Percentiles rank a stretch among this genome's conserved stretches.
Conservation (phyloP, 2,329 filamentous ascomycete species). For the Paecilomyces formosus region DNA sequence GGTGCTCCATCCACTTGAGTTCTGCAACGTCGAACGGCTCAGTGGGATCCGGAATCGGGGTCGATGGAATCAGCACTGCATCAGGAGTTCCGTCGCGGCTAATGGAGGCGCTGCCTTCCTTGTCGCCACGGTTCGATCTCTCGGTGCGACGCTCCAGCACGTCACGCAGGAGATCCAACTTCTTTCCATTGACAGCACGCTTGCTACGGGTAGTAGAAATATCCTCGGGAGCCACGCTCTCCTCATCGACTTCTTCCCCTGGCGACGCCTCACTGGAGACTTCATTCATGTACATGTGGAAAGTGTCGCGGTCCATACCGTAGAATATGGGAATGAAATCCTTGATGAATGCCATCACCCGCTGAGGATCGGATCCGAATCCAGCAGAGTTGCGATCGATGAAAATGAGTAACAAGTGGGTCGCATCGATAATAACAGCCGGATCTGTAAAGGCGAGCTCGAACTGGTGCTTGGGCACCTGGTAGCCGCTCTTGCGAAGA, state of each 20-base stretch:
- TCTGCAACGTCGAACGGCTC: constrained; percentile 44
- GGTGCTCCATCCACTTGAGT: constrained; percentile 54
- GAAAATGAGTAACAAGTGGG: constrained; percentile 40
- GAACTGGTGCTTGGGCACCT: constrained; percentile 64
- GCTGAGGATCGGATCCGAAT: constrained; percentile 58
- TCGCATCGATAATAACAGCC: constrained; percentile 53
- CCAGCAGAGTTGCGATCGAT: constrained; percentile 42
- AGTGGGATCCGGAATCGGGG: constrained; percentile 43
- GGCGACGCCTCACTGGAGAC: constrained; percentile 64
- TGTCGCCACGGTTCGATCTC: constrained; percentile 61
- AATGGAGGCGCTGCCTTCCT: constrained; percentile 69
- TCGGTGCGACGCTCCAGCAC: constrained; percentile 74
- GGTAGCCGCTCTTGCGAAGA: constrained; percentile 54
- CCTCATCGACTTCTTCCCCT: constrained; percentile 70
- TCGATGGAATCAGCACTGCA: constrained; percentile 39
- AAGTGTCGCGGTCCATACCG: constrained; percentile 62
- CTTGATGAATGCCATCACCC: constrained; percentile 68
- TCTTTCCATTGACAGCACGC: constrained; percentile 59
- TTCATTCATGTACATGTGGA: constrained; percentile 59
- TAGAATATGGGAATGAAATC: constrained; percentile 71
- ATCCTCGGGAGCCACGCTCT: constrained; percentile 58
- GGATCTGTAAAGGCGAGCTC: constrained; percentile 66
- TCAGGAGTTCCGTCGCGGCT: constrained; percentile 90
- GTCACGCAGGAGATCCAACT: constrained; percentile 69
- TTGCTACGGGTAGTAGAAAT: constrained; percentile 62